These are phyloP conservation scores for Sporothrix phasma DNA, from an alignment of 2,329 filamentous ascomycete species.

Conservation along the genomic window DNA sequence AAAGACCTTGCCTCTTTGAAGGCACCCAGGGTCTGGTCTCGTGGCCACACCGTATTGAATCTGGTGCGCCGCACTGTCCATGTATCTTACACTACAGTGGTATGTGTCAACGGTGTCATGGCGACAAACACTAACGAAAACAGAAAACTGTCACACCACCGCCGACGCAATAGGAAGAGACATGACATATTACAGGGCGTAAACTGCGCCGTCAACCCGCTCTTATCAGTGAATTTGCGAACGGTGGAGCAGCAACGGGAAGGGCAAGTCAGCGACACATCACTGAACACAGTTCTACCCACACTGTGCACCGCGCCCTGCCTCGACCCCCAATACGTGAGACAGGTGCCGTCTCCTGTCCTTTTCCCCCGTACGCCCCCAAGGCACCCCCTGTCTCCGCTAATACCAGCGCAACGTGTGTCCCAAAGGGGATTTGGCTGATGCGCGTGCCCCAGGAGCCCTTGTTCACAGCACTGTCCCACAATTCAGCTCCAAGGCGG, in stretches of 20 bases:
- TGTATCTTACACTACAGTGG: too few species aligned
- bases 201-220: background rate
- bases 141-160: background rate
- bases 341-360: slow-evolving; percentile 2
- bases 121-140: background rate
- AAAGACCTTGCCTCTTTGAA: background rate
- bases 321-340: background rate
- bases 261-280: background rate
- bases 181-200: too few species aligned
- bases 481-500: too few species aligned
- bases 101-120: background rate
- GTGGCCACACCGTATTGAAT: background rate
- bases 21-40: background rate
- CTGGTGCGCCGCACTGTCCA: background rate
- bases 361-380: background rate
- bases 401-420: background rate
- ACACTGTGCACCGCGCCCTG: background rate
- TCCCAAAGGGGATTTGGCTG: background rate
- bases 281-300: background rate
- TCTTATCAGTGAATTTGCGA: background rate
- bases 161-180: too few species aligned
- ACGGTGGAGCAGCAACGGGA: background rate
- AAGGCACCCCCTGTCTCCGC: background rate
- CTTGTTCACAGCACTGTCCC: background rate
- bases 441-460: background rate